Conservation (phyloP, 768 basidiomycete genomes). For the Leccinellum albellum region DNA sequence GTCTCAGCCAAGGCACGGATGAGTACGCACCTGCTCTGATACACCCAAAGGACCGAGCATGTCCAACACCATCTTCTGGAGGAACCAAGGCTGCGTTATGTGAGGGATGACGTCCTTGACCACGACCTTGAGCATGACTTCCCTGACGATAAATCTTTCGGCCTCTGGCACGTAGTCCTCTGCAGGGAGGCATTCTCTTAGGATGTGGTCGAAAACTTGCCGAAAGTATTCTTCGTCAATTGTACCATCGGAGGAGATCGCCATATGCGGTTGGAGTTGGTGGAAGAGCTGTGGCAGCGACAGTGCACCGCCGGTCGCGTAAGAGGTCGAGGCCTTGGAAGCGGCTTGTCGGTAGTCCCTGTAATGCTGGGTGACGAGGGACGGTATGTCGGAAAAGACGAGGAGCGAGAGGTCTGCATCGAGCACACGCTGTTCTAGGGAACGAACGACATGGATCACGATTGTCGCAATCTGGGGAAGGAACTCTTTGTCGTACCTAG, state of each 20-base stretch:
- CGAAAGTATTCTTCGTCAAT: conserved; percentile 77
- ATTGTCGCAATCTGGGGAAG: conserved; percentile 66
- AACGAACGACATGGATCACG: conserved; percentile 53
- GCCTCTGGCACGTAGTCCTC: conserved; percentile 71
- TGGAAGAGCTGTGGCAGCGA: conserved; percentile 71
- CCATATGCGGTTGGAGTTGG: conserved; percentile 81
- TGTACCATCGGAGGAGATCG: conserved; percentile 59
- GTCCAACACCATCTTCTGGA: conserved; percentile 66
- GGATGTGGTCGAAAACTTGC: conserved; percentile 71
- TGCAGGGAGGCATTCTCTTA: conserved; percentile 67
- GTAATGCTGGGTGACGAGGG: conserved; percentile 71
- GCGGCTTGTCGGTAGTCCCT: conserved; percentile 70
- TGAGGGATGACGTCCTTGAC: conserved; percentile 64
- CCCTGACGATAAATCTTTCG: conserved; percentile 81
- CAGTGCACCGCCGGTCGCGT: conserved; percentile 63
- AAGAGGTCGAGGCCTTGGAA: conserved; percentile 61
- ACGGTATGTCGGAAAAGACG: conserved; percentile 59
- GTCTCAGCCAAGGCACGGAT: neutral
- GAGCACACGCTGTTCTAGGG: conserved; percentile 55
- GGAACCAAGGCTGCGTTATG: conserved; percentile 87
- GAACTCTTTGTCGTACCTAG: conserved; percentile 80
- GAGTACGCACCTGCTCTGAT: conserved; percentile 20
- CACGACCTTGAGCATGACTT: conserved; percentile 76
- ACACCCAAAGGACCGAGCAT: conserved; percentile 47
- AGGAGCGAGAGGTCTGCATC: conserved; percentile 57